Evolutionary conservation across 768 basidiomycete genomes (phyloP).

Genomic region (Tephrocybe sp.): DNA sequence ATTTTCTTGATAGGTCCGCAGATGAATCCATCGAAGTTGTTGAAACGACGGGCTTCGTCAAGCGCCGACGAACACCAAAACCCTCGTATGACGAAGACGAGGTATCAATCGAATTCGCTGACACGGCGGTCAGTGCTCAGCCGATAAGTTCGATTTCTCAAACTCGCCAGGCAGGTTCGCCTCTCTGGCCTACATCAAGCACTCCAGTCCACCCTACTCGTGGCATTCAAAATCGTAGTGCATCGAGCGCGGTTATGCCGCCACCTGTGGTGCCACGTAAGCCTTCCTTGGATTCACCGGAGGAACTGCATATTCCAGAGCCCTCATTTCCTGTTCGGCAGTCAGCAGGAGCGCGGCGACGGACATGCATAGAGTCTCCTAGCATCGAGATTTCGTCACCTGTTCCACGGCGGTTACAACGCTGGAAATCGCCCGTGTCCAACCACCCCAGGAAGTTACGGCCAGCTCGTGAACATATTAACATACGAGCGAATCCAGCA

Average conservation of each 20-base stretch:
- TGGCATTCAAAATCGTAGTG: conserved; percentile 2
- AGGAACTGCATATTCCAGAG: conserved; percentile 17
- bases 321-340: conserved; percentile 28
- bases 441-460: conserved; percentile 7
- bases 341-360: conserved; percentile 16
- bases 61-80: neutral
- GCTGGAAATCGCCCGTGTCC: conserved; percentile 29
- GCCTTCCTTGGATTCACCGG: conserved; percentile 13
- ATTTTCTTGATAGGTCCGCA: neutral
- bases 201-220: conserved; percentile 13
- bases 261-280: conserved; percentile 24
- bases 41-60: neutral
- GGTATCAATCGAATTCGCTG: conserved; percentile 24
- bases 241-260: conserved; percentile 20
- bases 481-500: conserved; percentile 30
- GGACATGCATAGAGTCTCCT: conserved; percentile 25
- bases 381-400: conserved; percentile 25
- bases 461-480: neutral
- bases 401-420: conserved; percentile 35
- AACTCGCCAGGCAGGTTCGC: conserved; percentile 5
- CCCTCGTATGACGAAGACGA: conserved; percentile 6
- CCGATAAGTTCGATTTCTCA: neutral
- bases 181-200: conserved; percentile 10
- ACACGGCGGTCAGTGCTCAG: conserved; percentile 17
- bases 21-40: conserved; percentile 25